Evolutionary conservation across 2,329 filamentous ascomycete genomes (phyloP).

Genomic region (Whalleya microplaca): DNA sequence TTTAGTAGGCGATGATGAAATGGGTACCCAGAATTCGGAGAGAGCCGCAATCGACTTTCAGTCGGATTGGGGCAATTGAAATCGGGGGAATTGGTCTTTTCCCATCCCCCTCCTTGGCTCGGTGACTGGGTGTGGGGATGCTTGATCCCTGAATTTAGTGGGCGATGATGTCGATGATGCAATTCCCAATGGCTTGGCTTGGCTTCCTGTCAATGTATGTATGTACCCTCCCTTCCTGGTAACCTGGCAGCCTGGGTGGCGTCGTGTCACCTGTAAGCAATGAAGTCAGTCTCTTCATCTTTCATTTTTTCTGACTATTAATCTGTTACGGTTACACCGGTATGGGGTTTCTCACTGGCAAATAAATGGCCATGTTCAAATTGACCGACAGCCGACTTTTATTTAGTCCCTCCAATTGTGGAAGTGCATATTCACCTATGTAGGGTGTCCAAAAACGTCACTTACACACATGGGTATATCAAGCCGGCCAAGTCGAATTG

Average conservation of each 20-base stretch:
- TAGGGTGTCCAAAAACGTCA: no score
- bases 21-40: constrained; percentile 33
- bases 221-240: background rate
- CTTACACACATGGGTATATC: no score
- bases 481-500: no score
- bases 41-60: constrained; percentile 39
- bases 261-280: background rate
- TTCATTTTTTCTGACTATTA: background rate
- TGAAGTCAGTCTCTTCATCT: background rate
- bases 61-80: constrained; percentile 32
- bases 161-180: constrained; percentile 34
- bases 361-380: background rate
- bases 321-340: background rate
- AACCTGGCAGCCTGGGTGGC: background rate
- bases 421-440: no score
- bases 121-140: constrained; percentile 26
- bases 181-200: constrained; percentile 22
- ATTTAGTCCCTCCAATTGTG: no score
- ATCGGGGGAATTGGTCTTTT: constrained; percentile 37
- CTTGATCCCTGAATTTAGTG: constrained; percentile 24
- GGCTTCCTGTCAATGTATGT: background rate
- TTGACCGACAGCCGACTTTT: no score
- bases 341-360: background rate
- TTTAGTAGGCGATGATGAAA: constrained; percentile 33
- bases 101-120: constrained; percentile 29